Evolutionary conservation across 768 basidiomycete genomes (phyloP), one percentile per base, ranked within the genome.

Genomic region (Lactifluus echinatus): DNA sequence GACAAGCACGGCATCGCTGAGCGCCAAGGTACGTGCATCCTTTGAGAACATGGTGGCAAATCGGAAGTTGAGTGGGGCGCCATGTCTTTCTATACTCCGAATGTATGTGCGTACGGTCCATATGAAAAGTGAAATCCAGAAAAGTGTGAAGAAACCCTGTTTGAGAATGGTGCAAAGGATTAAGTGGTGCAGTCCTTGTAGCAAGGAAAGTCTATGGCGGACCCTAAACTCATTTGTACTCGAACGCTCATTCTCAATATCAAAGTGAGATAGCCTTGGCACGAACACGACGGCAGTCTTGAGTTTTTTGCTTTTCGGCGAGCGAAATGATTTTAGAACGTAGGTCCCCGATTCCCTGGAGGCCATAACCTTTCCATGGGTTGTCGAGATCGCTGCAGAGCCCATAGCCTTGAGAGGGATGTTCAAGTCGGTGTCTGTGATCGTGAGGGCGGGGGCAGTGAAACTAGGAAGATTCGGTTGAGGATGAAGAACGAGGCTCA

Each of bases 91-190:
- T 62, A 87, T 82, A 67, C 84, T 84, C 50, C 77, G 79, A 51
- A 91, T 74, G 70, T 89, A 91, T 3, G 88, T 89, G 63, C 85
- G 79, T 39, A 93, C 68, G 11, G 85, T 80, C 66, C 92, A 84
- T 49, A 95, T 79, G 65, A 89, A 93, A 62, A 94, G 81, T 21
- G 85, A 85, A 54, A 89, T 83, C 84, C 96, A 98, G 73, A 98
- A 98, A 49, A 98, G 79, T 3, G 88, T 82, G 71, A 93, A 97
- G 75, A 98, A 98, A 1, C 95, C 95, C 85, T 89, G 64, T 43
- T 21, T 23, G 46, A 10, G 15, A 29, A 21, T 12, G 3, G 24
- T 14, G 21, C 8, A n/a, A 55, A 21, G n/a, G n/a, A n/a, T n/a
- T n/a, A n/a, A n/a, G n/a, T n/a, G n/a, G n/a, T n/a, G n/a, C n/a